Evolutionary conservation across 768 basidiomycete species (phyloP).

Genomic region (Panaeolus cyanescens): DNA sequence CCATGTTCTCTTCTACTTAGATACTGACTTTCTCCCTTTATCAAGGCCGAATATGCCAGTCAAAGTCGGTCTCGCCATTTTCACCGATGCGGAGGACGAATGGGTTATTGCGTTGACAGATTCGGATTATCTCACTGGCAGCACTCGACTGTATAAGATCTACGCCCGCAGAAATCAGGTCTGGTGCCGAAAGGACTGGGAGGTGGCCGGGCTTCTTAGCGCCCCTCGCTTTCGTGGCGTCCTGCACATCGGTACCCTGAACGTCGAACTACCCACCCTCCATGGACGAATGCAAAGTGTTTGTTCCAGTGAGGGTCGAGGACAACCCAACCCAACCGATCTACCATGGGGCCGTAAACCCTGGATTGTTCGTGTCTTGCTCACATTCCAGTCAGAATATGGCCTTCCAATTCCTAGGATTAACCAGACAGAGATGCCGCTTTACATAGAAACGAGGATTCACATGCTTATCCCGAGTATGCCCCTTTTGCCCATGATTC

Average conservation of each 20-base stretch:
- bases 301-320: conserved; percentile 5
- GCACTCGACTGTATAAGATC: conserved; percentile 1
- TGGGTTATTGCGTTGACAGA: conserved; percentile 1
- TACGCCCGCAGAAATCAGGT: conserved; percentile 5
- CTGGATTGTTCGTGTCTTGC: conserved; percentile 2
- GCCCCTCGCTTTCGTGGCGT: background rate
- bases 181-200: conserved; percentile 4
- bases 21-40: background rate
- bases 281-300: conserved; percentile 7
- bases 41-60: background rate
- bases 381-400: background rate
- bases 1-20: background rate
- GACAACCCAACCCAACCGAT: conserved; percentile 3
- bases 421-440: background rate
- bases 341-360: conserved; percentile 2
- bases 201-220: conserved; percentile 1
- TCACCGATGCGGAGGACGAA: background rate
- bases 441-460: background rate
- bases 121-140: background rate
- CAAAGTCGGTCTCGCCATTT: conserved; percentile 1
- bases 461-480: background rate
- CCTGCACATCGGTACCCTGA: background rate
- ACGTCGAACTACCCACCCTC: background rate
- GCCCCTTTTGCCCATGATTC: background rate
- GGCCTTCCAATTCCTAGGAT: background rate